phyloP scores from a whole-genome alignment of 805 yeast genomes.

The Candida ficus region DNA sequence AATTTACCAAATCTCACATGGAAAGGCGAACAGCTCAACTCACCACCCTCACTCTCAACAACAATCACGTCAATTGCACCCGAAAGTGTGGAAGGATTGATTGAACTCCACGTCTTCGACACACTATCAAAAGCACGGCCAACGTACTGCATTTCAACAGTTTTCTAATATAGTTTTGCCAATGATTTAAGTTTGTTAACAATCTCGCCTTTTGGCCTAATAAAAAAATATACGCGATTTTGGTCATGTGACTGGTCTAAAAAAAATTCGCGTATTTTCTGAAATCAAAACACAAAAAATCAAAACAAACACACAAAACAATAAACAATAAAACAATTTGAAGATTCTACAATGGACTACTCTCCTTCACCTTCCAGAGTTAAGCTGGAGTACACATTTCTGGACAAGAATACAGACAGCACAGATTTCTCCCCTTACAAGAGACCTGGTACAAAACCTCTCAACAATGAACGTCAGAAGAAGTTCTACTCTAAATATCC shows the following conservation, averaged over 20 bases:
- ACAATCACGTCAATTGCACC: constrained; percentile 98
- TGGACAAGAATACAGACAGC: constrained; percentile 22
- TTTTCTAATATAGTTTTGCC: neutral
- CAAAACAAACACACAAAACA: constrained; percentile 1
- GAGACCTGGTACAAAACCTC: constrained; percentile 7
- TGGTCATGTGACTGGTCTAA: no score
- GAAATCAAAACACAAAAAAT: constrained; percentile 1
- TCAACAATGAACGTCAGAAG: constrained; percentile 14
- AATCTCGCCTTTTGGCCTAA: no score
- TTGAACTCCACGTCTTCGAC: constrained; percentile 94
- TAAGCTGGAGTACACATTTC: constrained; percentile 18
- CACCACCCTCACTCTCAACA: constrained; percentile 78
- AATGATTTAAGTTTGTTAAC: no score
- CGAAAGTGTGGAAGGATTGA: constrained; percentile 91
- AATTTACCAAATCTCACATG: constrained; percentile 95
- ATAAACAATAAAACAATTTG: constrained; percentile 3
- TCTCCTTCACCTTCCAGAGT: constrained; percentile 23
- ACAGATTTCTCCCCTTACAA: constrained; percentile 14
- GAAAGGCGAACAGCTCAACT: constrained; percentile 88
- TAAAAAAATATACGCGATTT: no score
- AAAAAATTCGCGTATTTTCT: neutral
- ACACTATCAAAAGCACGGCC: constrained; percentile 94
- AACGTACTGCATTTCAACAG: constrained; percentile 77
- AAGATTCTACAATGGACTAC: constrained; percentile 19
- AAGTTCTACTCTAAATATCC: constrained; percentile 19